Evolutionary conservation across 1,139 yeast genomes (phyloP).

Genomic region (Suhomyces terraborum): DNA sequence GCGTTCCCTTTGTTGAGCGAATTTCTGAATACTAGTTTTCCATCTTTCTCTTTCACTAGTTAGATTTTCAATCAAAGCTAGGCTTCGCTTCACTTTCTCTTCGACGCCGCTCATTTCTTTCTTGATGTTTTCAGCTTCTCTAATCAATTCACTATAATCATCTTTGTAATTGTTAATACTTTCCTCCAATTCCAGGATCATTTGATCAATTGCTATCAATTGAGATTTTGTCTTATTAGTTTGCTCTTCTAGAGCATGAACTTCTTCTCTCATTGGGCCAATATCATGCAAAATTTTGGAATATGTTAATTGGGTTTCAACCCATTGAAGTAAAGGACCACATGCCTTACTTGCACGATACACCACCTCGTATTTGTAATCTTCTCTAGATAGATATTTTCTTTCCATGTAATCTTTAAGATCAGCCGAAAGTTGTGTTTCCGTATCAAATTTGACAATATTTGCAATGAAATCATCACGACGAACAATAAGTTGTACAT

Average conservation of each 20-base stretch:
- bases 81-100: constrained; percentile 62
- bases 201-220: constrained; percentile 74
- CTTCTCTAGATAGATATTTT: constrained; percentile 61
- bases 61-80: constrained; percentile 61
- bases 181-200: constrained; percentile 73
- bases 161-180: constrained; percentile 70
- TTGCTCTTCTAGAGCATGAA: constrained; percentile 56
- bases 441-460: constrained; percentile 75
- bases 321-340: constrained; percentile 92
- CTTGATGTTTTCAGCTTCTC: constrained; percentile 78
- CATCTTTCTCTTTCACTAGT: constrained; percentile 76
- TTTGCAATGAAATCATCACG: constrained; percentile 85
- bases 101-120: constrained; percentile 67
- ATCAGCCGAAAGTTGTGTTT: constrained; percentile 55
- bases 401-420: constrained; percentile 57
- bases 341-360: constrained; percentile 93
- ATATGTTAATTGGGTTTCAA: constrained; percentile 77
- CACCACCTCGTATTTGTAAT: constrained; percentile 71
- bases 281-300: constrained; percentile 68
- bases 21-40: constrained; percentile 58
- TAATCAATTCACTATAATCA: constrained; percentile 68
- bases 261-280: constrained; percentile 76
- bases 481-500: constrained; percentile 78
- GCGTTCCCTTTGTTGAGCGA: constrained; percentile 46
- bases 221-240: constrained; percentile 65